Percentiles rank a stretch among this genome's conserved stretches.
Evolutionary conservation across 495 filamentous ascomycete genomes (phyloP).

Genomic region (Clohesyomyces aquaticus): DNA sequence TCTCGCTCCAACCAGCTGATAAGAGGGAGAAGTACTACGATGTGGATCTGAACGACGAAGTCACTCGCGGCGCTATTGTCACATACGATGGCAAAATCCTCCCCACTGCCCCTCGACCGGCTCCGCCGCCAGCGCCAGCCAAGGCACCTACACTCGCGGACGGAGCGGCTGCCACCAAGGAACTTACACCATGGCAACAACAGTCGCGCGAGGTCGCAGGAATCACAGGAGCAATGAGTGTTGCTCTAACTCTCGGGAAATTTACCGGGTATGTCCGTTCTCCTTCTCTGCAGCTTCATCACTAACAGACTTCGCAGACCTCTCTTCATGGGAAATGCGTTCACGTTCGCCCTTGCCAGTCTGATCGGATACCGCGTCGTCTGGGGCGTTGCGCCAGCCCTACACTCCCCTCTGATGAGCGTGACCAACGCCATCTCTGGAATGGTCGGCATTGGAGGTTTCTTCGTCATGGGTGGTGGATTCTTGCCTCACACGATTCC

Average conservation of each 20-base stretch:
- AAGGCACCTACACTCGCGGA: slow-evolving; percentile 52
- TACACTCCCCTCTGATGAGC: slow-evolving; percentile 82
- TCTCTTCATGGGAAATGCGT: slow-evolving; percentile 78
- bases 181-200: slow-evolving; percentile 77
- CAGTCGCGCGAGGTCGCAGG: slow-evolving; percentile 67
- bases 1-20: slow-evolving; percentile 75
- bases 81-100: slow-evolving; percentile 73
- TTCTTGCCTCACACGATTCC: slow-evolving; percentile 74
- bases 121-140: slow-evolving; percentile 67
- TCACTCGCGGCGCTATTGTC: slow-evolving; percentile 78
- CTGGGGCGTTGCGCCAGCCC: slow-evolving; percentile 74
- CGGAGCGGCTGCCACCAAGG: slow-evolving; percentile 57
- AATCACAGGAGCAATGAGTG: slow-evolving; percentile 73
- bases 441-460: slow-evolving; percentile 78
- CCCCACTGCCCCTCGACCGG: slow-evolving; percentile 69
- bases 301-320: slow-evolving; percentile 46
- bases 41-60: slow-evolving; percentile 75
- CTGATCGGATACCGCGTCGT: slow-evolving; percentile 80
- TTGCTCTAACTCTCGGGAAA: slow-evolving; percentile 72
- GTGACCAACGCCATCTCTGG: slow-evolving; percentile 85
- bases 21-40: slow-evolving; percentile 71
- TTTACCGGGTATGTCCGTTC: slow-evolving; percentile 55
- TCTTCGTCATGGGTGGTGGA: slow-evolving; percentile 80
- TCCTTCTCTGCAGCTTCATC: background rate
- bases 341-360: slow-evolving; percentile 77